These are phyloP conservation scores for Aegilops bicornis DNA, from an alignment of 176 grass and related monocot genomes.

Conservation along the genomic window DNA sequence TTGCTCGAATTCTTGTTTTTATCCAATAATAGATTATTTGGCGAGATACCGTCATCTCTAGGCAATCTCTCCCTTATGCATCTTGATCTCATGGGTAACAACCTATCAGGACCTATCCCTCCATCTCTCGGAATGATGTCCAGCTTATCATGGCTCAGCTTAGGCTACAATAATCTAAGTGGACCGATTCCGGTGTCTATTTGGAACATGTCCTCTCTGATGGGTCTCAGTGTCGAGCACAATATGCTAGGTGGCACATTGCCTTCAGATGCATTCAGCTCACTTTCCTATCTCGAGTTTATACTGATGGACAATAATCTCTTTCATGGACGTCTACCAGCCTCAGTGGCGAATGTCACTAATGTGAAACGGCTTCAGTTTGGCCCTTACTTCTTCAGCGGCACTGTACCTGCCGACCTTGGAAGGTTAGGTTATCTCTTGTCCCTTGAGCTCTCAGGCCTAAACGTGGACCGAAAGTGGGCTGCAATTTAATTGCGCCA, in stretches of 20 bases:
- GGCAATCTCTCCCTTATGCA: neutral
- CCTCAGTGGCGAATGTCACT: slow-evolving; percentile 30
- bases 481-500: no score
- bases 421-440: neutral
- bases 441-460: neutral
- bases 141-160: neutral
- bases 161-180: neutral
- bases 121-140: neutral
- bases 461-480: no score
- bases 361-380: neutral
- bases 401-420: neutral
- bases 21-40: neutral
- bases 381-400: slow-evolving; percentile 7
- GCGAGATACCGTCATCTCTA: neutral
- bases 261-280: neutral
- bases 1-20: no score
- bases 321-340: slow-evolving; percentile 27
- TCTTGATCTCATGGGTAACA: neutral
- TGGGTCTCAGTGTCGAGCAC: neutral
- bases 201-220: slow-evolving; percentile 25
- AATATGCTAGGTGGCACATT: slow-evolving; percentile 14
- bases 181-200: slow-evolving; percentile 24
- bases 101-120: slow-evolving; percentile 1
- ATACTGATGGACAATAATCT: neutral
- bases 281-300: neutral